Percentiles rank a stretch among this genome's conserved stretches.
Conservation (phyloP, 73 alveolate genomes). For the Paramecium caudatum region DNA sequence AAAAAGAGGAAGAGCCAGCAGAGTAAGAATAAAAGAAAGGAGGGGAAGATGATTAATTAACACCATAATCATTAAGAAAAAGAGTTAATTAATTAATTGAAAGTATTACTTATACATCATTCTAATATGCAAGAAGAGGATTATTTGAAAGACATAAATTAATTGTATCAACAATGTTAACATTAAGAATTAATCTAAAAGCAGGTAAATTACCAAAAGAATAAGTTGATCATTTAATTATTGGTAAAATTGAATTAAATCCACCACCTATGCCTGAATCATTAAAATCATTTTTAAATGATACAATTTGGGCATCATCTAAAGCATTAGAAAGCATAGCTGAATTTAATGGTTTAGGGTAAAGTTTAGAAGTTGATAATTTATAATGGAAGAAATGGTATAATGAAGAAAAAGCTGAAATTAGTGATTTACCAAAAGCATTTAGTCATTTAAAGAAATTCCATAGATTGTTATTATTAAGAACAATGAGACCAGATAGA, state of each 20-base stretch:
- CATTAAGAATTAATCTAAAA: slow-evolving; percentile 93
- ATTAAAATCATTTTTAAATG: slow-evolving; percentile 88
- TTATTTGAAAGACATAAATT: slow-evolving; percentile 98
- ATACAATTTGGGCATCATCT: slow-evolving; percentile 88
- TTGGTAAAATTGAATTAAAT: slow-evolving; percentile 86
- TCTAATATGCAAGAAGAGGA: slow-evolving; percentile 98
- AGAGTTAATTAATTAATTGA: slow-evolving; percentile 87
- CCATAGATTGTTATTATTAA: slow-evolving; percentile 97
- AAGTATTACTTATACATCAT: slow-evolving; percentile 66
- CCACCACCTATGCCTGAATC: slow-evolving; percentile 87
- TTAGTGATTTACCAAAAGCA: slow-evolving; percentile 98
- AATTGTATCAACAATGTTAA: slow-evolving; percentile 98
- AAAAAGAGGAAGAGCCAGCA: slow-evolving; percentile 85
- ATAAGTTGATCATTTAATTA: slow-evolving; percentile 86
- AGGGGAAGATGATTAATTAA: slow-evolving; percentile 92
- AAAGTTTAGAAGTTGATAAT: slow-evolving; percentile 94
- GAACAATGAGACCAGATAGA: slow-evolving; percentile 99
- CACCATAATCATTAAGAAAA: slow-evolving; percentile 84
- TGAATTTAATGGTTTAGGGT: slow-evolving; percentile 81
- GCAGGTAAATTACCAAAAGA: slow-evolving; percentile 90
- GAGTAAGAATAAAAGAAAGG: slow-evolving; percentile 91
- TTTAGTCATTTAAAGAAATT: slow-evolving; percentile 90
- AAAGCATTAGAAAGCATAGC: slow-evolving; percentile 85
- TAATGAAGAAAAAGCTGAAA: slow-evolving; percentile 99
- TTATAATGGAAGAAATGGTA: slow-evolving; percentile 99